These are phyloP conservation scores for Ophiognomonia clavigignenti-juglandacearum DNA, from an alignment of 2,329 filamentous ascomycete genomes.

Conservation along the genomic window DNA sequence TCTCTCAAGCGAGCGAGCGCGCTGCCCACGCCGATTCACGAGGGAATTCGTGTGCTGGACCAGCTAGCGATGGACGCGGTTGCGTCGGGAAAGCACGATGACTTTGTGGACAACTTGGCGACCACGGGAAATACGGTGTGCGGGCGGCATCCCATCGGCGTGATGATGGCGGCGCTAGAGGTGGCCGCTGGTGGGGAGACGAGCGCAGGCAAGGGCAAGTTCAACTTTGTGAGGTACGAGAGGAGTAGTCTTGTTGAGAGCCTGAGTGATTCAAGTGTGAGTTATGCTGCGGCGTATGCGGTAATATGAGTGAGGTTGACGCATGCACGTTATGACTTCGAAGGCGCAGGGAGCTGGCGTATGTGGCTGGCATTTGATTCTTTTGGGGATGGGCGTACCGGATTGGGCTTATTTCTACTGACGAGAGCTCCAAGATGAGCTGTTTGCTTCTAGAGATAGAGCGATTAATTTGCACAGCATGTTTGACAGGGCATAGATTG, in stretches of 20 bases:
- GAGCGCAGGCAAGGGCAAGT: constrained; percentile 49
- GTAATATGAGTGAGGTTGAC: constrained; percentile 44
- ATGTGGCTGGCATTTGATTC: too few relatives aligned
- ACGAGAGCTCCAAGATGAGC: too few relatives aligned
- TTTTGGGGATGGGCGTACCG: too few relatives aligned
- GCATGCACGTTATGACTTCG: too few relatives aligned
- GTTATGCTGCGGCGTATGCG: constrained; percentile 91
- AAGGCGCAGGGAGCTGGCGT: too few relatives aligned
- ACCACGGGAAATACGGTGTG: constrained; percentile 88
- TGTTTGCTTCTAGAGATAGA: too few relatives aligned
- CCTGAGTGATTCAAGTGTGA: constrained; percentile 77
- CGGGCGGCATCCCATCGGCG: constrained; percentile 88
- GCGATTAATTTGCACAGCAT: too few relatives aligned
- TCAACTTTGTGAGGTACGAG: constrained; percentile 82
- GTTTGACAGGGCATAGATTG: too few relatives aligned
- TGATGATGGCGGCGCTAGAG: constrained; percentile 86
- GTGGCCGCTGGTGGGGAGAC: constrained; percentile 22
- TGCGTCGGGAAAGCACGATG: constrained; percentile 65
- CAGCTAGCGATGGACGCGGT: constrained; percentile 80
- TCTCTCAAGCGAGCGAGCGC: constrained; percentile 27
- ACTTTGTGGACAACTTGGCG: constrained; percentile 64
- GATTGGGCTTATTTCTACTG: too few relatives aligned
- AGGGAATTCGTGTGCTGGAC: constrained; percentile 79
- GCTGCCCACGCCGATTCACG: constrained; percentile 61
- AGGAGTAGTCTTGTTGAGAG: constrained; percentile 71